Evolutionary conservation across 202 grass and related monocot species (phyloP).

Genomic region (Thinopyrum obtusiflorum): DNA sequence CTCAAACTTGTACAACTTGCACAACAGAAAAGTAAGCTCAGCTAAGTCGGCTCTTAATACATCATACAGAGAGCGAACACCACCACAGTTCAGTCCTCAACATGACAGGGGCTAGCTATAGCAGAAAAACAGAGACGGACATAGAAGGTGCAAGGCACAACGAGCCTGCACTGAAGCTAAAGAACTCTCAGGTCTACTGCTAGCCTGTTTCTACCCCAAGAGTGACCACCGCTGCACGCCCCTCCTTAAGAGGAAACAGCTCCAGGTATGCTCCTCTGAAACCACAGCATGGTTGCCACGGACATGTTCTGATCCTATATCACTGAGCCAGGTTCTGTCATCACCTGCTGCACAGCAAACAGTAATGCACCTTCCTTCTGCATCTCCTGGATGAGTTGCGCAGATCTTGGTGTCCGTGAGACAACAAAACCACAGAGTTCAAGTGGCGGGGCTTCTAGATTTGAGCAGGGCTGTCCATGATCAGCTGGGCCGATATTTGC

Average conservation of each 20-base stretch:
- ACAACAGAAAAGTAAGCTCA: neutral
- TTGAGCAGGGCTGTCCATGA: neutral
- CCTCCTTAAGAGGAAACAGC: neutral
- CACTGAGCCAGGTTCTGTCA: neutral
- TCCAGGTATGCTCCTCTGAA: slow-evolving; percentile 10
- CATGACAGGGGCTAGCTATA: neutral
- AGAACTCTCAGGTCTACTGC: slow-evolving; percentile 17
- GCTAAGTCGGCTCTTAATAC: neutral
- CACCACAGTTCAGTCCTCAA: neutral
- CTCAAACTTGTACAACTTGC: neutral
- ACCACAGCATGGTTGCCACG: neutral
- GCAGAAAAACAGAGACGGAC: neutral
- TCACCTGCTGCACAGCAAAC: neutral
- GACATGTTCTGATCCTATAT: neutral
- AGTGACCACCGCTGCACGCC: neutral
- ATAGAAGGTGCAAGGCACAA: neutral
- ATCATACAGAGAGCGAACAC: neutral
- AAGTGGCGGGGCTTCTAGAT: neutral
- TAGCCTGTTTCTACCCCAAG: neutral
- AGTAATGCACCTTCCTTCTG: slow-evolving; percentile 11
- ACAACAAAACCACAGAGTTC: neutral
- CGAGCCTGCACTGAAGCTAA: neutral
- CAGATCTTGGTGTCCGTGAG: neutral
- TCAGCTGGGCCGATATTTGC: neutral
- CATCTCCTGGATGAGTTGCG: slow-evolving; percentile 15